Evolutionary conservation across 345 rosid genomes (phyloP).

Genomic region (Syzygium jambos): DNA sequence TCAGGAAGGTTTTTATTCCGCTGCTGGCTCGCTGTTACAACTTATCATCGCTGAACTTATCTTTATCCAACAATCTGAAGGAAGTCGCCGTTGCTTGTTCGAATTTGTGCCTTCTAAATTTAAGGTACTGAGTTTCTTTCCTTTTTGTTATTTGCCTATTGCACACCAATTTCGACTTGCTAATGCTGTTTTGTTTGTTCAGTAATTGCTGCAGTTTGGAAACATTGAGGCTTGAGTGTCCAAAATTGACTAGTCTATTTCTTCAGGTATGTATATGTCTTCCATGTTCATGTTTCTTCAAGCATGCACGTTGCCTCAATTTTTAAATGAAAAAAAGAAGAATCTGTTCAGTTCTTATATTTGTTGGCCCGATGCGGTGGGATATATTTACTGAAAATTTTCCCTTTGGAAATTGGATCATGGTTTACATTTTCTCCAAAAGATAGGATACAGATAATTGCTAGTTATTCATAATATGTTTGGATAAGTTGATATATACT

Average conservation of each 20-base stretch:
- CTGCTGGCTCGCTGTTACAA: constrained; percentile 67
- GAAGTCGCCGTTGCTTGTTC: constrained; percentile 77
- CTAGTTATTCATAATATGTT: not conserved
- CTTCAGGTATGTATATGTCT: constrained; percentile 11
- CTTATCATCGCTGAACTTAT: constrained; percentile 74
- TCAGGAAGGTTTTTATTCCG: constrained; percentile 79
- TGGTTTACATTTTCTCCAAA: not conserved
- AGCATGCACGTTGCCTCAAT: not conserved
- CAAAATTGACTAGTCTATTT: constrained; percentile 75
- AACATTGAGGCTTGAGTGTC: constrained; percentile 69
- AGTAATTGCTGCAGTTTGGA: constrained; percentile 93
- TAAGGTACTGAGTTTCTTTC: constrained; percentile 38
- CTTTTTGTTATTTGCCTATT: not conserved
- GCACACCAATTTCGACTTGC: not conserved
- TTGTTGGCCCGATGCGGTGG: not conserved
- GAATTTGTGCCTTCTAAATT: constrained; percentile 61
- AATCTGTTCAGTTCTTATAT: not conserved
- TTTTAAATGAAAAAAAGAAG: not conserved
- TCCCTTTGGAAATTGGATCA: not conserved
- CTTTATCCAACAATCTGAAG: constrained; percentile 76
- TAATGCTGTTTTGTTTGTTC: constrained; percentile 1
- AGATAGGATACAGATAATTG: not conserved
- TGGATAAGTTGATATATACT: not conserved
- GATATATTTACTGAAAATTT: not conserved
- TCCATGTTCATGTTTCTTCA: not conserved